These are phyloP conservation scores for Pseudopithomyces maydicus DNA, from an alignment of 2,329 filamentous ascomycete genomes.

Conservation along the genomic window DNA sequence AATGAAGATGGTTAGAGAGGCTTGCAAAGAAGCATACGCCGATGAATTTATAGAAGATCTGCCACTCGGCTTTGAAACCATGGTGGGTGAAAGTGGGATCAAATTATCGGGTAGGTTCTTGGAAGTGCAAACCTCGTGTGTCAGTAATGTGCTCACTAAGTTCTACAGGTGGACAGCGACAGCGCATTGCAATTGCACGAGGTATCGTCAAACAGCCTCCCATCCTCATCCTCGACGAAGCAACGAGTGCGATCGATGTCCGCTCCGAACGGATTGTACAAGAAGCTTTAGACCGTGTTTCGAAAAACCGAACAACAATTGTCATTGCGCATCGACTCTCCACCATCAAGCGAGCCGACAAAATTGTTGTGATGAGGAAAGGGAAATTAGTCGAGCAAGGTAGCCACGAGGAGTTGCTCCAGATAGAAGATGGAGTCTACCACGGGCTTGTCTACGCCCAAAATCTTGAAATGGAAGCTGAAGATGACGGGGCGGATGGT, in stretches of 20 bases:
- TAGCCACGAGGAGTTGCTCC: constrained; percentile 73
- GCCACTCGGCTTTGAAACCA: constrained; percentile 69
- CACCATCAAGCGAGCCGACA: constrained; percentile 77
- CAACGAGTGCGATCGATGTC: constrained; percentile 70
- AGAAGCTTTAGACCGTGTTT: constrained; percentile 63
- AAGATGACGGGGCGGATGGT: constrained; percentile 27
- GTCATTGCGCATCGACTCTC: constrained; percentile 78
- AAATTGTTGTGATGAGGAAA: constrained; percentile 75
- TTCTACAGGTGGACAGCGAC: constrained; percentile 68
- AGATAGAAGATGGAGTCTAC: constrained; percentile 66
- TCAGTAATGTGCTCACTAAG: background rate
- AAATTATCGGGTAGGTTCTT: constrained; percentile 67
- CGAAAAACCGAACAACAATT: constrained; percentile 71
- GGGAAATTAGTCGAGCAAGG: constrained; percentile 76
- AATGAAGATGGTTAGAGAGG: constrained; percentile 55
- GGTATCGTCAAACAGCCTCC: constrained; percentile 70
- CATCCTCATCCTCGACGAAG: constrained; percentile 76
- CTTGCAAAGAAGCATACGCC: constrained; percentile 46
- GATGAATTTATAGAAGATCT: constrained; percentile 45
- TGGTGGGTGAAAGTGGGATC: constrained; percentile 77
- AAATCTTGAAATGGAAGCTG: constrained; percentile 34
- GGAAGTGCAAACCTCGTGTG: background rate
- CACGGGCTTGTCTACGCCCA: constrained; percentile 65
- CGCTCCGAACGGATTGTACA: constrained; percentile 60
- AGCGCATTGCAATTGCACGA: constrained; percentile 77